These are phyloP conservation scores for Aureobasidium subglaciale DNA, from an alignment of 2,329 filamentous ascomycete species.

Conservation along the genomic window DNA sequence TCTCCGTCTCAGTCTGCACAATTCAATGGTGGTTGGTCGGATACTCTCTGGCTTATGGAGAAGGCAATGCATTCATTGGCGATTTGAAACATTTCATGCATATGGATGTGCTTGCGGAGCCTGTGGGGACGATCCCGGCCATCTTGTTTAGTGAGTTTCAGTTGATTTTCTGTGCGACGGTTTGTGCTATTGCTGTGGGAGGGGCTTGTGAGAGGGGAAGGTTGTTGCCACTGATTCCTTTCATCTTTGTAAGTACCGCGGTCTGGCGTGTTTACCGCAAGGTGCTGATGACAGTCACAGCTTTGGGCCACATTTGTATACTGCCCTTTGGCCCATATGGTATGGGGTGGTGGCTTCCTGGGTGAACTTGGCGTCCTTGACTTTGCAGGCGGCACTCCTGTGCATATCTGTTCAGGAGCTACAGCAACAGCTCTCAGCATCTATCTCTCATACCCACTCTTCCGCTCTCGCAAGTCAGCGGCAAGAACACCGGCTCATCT, in stretches of 20 bases:
- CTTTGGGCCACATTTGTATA: constrained; percentile 46
- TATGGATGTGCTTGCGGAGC: constrained; percentile 39
- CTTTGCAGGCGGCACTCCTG: constrained; percentile 41
- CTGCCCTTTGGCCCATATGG: constrained; percentile 43
- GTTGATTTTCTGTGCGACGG: constrained; percentile 44
- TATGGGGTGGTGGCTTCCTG: constrained; percentile 41
- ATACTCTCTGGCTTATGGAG: constrained; percentile 44
- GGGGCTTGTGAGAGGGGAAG: constrained; percentile 43
- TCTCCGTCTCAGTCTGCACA: constrained; percentile 42
- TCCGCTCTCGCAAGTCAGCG: constrained; percentile 39
- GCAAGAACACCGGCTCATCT: constrained; percentile 41
- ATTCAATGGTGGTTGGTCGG: constrained; percentile 46
- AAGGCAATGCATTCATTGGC: constrained; percentile 40
- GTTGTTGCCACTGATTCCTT: constrained; percentile 40
- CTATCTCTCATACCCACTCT: constrained; percentile 45
- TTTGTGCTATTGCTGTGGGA: constrained; percentile 45
- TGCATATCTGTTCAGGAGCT: constrained; percentile 39
- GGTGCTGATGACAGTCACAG: constrained; percentile 15
- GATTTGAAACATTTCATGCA: constrained; percentile 42
- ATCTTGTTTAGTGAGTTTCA: constrained; percentile 48
- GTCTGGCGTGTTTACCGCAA: no score
- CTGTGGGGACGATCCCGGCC: constrained; percentile 44
- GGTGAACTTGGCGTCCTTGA: constrained; percentile 40
- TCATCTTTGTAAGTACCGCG: constrained; percentile 35
- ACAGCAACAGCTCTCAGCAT: constrained; percentile 40